Evolutionary conservation across 208 protist species (phyloP).

Genomic region (Trypanosoma avium): DNA sequence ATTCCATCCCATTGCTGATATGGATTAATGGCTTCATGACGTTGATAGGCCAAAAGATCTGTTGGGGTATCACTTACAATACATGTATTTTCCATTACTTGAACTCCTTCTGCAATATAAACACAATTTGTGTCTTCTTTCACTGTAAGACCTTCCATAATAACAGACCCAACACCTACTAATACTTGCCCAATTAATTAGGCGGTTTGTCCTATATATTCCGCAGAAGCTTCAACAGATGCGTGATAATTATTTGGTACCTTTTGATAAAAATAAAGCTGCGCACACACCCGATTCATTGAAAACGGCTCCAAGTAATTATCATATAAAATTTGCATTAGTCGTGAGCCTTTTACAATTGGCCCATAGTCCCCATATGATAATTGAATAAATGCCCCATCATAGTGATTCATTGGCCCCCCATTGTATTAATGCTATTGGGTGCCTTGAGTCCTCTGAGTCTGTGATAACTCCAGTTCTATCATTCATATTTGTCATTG

Average conservation of each 20-base stretch:
- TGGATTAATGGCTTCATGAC: slow-evolving; percentile 82
- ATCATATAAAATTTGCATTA: slow-evolving; percentile 89
- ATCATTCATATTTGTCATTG: slow-evolving; percentile 81
- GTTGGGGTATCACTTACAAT: slow-evolving; percentile 86
- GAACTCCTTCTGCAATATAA: slow-evolving; percentile 81
- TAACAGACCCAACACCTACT: slow-evolving; percentile 63
- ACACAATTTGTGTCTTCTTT: slow-evolving; percentile 85
- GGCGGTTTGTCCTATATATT: slow-evolving; percentile 85
- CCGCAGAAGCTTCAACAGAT: slow-evolving; percentile 71
- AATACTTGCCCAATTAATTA: slow-evolving; percentile 81
- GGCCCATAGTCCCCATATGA: slow-evolving; percentile 64
- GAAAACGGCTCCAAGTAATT: slow-evolving; percentile 90
- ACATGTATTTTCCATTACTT: slow-evolving; percentile 88
- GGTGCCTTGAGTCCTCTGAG: slow-evolving; percentile 84
- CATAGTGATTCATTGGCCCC: slow-evolving; percentile 55
- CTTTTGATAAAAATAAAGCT: slow-evolving; percentile 84
- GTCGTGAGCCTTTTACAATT: slow-evolving; percentile 54
- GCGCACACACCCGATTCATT: slow-evolving; percentile 85
- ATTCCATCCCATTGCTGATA: slow-evolving; percentile 91
- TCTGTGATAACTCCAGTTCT: slow-evolving; percentile 72
- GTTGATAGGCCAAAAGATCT: slow-evolving; percentile 80
- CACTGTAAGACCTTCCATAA: slow-evolving; percentile 88
- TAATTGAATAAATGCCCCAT: slow-evolving; percentile 71
- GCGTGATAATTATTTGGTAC: slow-evolving; percentile 89
- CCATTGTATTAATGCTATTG: slow-evolving; percentile 65